Evolutionary conservation across 164 flowering plant genomes (phyloP).

Genomic region (Macadamia tetraphylla): DNA sequence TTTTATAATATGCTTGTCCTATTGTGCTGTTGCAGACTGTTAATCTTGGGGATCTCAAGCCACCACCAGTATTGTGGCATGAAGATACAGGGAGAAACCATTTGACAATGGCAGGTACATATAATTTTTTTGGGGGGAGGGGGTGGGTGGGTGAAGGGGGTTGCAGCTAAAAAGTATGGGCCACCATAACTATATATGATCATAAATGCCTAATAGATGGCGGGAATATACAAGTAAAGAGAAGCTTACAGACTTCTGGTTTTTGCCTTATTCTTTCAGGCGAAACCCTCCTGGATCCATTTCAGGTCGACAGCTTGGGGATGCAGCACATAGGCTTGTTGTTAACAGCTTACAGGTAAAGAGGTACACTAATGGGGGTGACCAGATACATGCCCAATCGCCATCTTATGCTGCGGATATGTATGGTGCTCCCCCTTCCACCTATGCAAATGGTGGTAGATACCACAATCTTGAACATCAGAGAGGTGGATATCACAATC

Average conservation of each 20-base stretch:
- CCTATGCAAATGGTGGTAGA: conserved; percentile 20
- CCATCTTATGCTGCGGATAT: conserved; percentile 20
- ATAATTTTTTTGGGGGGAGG: too few relatives aligned
- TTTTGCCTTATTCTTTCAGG: conserved; percentile 24
- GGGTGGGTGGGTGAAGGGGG: too few relatives aligned
- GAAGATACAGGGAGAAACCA: conserved; percentile 72
- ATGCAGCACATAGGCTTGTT: conserved; percentile 86
- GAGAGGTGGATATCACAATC: not conserved
- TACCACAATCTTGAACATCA: conserved; percentile 19
- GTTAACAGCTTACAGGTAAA: conserved; percentile 66
- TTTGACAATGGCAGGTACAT: conserved; percentile 40
- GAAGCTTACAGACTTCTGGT: not conserved
- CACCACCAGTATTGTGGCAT: conserved; percentile 87
- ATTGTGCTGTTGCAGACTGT: conserved; percentile 47
- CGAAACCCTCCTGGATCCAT: conserved; percentile 45
- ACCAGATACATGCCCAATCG: conserved; percentile 23
- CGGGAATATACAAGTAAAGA: too few relatives aligned
- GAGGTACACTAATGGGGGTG: conserved; percentile 23
- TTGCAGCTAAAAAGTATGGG: too few relatives aligned
- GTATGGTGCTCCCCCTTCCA: conserved; percentile 13
- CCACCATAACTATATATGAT: too few relatives aligned
- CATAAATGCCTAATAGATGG: too few relatives aligned
- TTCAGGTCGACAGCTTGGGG: conserved; percentile 78
- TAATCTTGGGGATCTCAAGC: conserved; percentile 59
- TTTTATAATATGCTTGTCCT: not conserved